Evolutionary conservation across 2,329 filamentous ascomycete genomes (phyloP), one percentile per base, ranked within the genome.

Genomic region (Lomentospora prolificans): DNA sequence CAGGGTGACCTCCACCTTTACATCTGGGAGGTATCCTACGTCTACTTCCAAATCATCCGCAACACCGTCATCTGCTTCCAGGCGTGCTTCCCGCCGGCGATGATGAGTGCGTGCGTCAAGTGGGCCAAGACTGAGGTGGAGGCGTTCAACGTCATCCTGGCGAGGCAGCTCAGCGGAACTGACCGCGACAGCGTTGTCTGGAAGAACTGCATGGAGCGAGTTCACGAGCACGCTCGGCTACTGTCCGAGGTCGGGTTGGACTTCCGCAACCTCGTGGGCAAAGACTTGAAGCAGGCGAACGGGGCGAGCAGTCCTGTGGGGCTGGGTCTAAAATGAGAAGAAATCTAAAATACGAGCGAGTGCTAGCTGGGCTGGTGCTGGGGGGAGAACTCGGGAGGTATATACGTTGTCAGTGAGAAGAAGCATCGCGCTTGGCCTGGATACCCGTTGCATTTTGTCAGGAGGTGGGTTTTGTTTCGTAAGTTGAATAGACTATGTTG

Each of bases 71-170:
- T 82, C 64, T 91, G 89, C 65, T 96, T 94, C 70, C 90, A 95
- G 66, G 75, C 77, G 55, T 95, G 90, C 67, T 97, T 97, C 67
- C 86, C 90, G 9, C 80, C 89, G 25, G 77, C 84, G 12, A 89
- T 94, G 75, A 95, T 94, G 80, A 95, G 90, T 64, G 90, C 91
- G 0, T 95, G 90, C 63, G 92, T 99, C 64, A 95, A 92, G 66
- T 99, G 94, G 94, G 91, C 90, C n/a, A 97, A 96, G 70, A 87
- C 94, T 63, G 85, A 95, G 66, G 84, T 97, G 1, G 91, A 96
- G 63, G 84, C 84, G 2, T 97, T 97, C 75, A 97, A 96, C 64
- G 78, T 78, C 50, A 84, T 94, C 53, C 75, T 99, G 36, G 82
- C 80, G 33, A 78, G 92, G 58, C 94, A 97, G 71, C 75, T 99